Conservation (phyloP, 805 yeast genomes). For the Ogataea wickerhamii region DNA sequence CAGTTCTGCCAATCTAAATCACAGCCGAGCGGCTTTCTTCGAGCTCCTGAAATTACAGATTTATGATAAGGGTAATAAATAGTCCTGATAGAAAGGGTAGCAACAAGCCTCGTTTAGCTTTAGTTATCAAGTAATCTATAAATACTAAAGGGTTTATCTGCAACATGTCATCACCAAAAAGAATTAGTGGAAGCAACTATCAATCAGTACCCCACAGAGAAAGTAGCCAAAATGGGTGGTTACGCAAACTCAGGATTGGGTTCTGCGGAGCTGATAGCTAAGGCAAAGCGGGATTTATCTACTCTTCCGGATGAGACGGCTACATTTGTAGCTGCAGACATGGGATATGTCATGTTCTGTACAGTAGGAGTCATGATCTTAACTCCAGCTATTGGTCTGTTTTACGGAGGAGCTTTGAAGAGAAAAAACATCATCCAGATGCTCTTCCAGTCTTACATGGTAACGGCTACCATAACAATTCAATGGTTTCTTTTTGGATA, state of each 20-base stretch:
- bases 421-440: constrained; percentile 43
- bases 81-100: neutral
- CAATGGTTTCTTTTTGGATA: constrained; percentile 47
- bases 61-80: neutral
- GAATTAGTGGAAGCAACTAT: no score
- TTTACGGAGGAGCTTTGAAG: constrained; percentile 41
- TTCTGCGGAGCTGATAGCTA: constrained; percentile 25
- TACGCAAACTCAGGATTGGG: constrained; percentile 33
- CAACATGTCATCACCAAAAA: no score
- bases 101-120: no score
- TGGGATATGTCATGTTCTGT: constrained; percentile 47
- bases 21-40: neutral
- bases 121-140: no score
- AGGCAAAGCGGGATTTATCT: constrained; percentile 23
- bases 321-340: constrained; percentile 38
- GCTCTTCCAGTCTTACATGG: constrained; percentile 42
- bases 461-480: constrained; percentile 35
- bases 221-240: constrained; percentile 25
- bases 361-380: constrained; percentile 47
- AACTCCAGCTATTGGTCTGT: constrained; percentile 44
- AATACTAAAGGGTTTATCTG: no score
- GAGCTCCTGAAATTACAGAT: neutral
- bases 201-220: no score
- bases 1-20: neutral
- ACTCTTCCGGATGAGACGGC: constrained; percentile 36